Evolutionary conservation across 768 basidiomycete species (phyloP), one percentile per base, ranked within the genome.

Genomic region (Serendipita sp.): DNA sequence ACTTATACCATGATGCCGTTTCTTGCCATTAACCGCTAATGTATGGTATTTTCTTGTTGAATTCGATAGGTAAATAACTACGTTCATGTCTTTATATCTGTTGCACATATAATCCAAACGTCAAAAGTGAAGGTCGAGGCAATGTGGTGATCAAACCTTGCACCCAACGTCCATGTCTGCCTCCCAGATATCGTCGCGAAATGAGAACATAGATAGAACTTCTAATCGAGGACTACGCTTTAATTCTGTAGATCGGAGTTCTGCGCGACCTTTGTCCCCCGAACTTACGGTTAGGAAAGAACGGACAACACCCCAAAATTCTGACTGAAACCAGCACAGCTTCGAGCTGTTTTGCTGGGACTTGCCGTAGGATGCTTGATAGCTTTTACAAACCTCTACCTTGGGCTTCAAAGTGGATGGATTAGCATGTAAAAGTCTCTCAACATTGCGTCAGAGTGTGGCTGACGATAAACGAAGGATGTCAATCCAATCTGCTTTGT

Each of bases 401-500:
- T 91, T 67, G 89, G 90, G 7, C 78, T 93, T 3, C 89, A 91
- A 73, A 90, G 90, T 1, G 90, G 90, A 72, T 92, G 89, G 86
- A 89, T 91, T 68, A 85, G 85, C 70, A 91, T 91, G 89, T 89
- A 69, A 62, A 82, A 68, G 3, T 65, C n/a, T 38, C 3, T 63
- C 18, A 11, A 36, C n/a, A 30, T 35, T 47, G 66, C 44, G 35
- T 46, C 45, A 65, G 52, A 64, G 54, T 58, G 67, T 69, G 70
- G 18, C 70, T 48, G n/a, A 58, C 48, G 18, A 13, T 65, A 60
- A 47, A 63, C 45, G 67, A 91, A 70, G 90, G 91, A 95, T 94
- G 92, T 92, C 92, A 7, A 81, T 95, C 32, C 93, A 97, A 71
- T 94, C 92, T 0, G 90, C 94, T 10, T 79, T 98, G 41, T 86